Evolutionary conservation across 371 early-diverging fungal genomes (phyloP).

Genomic region (Mucor saturninus): DNA sequence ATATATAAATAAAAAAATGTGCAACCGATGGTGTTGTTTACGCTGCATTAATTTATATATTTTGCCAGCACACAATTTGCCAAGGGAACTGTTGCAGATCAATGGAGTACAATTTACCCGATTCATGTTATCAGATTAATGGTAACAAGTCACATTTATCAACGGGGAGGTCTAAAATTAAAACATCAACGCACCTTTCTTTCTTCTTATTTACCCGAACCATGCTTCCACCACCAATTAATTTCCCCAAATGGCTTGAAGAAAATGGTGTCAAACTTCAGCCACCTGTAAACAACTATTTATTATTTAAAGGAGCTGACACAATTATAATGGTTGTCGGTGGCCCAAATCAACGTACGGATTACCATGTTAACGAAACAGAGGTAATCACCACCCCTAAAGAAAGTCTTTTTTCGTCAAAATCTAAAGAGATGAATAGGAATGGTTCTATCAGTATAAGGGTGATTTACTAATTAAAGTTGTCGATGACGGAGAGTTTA

Average conservation of each 20-base stretch:
- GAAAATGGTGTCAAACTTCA: conserved; percentile 83
- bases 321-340: conserved; percentile 91
- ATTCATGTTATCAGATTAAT: too few species aligned
- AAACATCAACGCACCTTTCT: too few species aligned
- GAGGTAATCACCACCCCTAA: conserved; percentile 60
- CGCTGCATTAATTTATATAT: too few species aligned
- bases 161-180: too few species aligned
- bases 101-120: too few species aligned
- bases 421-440: conserved; percentile 51
- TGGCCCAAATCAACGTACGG: conserved; percentile 85
- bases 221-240: conserved; percentile 76
- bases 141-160: too few species aligned
- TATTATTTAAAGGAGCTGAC: conserved; percentile 81
- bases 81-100: too few species aligned
- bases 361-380: conserved; percentile 95
- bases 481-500: conserved; percentile 78
- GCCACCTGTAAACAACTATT: conserved; percentile 95
- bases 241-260: conserved; percentile 87
- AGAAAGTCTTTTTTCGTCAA: neutral
- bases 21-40: too few species aligned
- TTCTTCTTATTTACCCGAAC: too few species aligned
- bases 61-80: too few species aligned
- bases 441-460: conserved; percentile 96
- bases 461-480: conserved; percentile 90
- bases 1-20: too few species aligned